These are phyloP conservation scores for Penicillium sp. DNA, from an alignment of 2,329 filamentous ascomycete species.

Conservation along the genomic window DNA sequence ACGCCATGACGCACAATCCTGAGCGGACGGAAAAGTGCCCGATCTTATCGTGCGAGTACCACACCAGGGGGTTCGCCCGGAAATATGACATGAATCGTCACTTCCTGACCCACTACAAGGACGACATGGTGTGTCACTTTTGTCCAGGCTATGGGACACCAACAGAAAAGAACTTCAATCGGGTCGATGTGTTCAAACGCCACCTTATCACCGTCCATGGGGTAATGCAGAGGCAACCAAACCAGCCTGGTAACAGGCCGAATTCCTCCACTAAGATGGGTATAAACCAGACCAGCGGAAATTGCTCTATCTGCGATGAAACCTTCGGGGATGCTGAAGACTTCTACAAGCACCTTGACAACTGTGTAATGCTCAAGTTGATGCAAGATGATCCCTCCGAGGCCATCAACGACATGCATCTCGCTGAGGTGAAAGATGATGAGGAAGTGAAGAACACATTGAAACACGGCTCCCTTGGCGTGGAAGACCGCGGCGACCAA, in stretches of 20 bases:
- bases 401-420: background rate
- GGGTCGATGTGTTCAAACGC: background rate
- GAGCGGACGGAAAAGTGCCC: background rate
- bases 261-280: background rate
- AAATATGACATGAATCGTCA: background rate
- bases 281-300: background rate
- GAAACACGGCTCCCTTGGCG: too few species aligned
- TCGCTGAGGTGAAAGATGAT: background rate
- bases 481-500: too few species aligned
- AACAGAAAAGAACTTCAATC: background rate
- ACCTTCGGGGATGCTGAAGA: background rate
- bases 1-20: background rate
- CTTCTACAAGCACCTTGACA: background rate
- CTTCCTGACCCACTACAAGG: background rate
- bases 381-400: background rate
- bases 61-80: background rate
- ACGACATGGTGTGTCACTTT: background rate
- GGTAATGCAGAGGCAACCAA: background rate
- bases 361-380: background rate
- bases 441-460: too few species aligned
- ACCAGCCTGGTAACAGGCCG: background rate
- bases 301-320: background rate
- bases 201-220: background rate
- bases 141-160: background rate
- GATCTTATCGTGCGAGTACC: background rate